Percentiles rank a stretch among this genome's conserved stretches.
Evolutionary conservation across 768 basidiomycete genomes (phyloP).

Genomic region (Stropharia rugosoannulata): DNA sequence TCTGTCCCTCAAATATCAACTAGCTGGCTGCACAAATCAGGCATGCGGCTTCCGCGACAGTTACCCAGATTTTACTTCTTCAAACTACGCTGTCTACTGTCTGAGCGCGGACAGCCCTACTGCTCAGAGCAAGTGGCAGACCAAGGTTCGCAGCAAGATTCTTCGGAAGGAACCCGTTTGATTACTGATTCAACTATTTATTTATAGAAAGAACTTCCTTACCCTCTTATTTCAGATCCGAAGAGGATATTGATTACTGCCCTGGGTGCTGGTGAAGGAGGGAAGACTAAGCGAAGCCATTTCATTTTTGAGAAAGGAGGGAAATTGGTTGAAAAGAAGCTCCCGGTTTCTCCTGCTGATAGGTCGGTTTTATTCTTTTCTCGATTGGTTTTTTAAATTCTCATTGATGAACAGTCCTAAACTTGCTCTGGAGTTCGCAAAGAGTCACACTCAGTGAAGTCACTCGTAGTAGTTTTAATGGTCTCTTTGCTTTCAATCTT

Average conservation of each 20-base stretch:
- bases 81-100: slow-evolving; percentile 78
- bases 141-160: slow-evolving; percentile 53
- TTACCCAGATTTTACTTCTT: slow-evolving; percentile 70
- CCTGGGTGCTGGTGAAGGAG: slow-evolving; percentile 77
- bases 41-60: slow-evolving; percentile 90
- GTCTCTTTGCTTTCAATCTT: slow-evolving; percentile 6
- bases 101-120: slow-evolving; percentile 75
- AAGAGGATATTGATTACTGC: slow-evolving; percentile 75
- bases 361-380: slow-evolving; percentile 45
- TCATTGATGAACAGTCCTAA: slow-evolving; percentile 42
- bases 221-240: slow-evolving; percentile 88
- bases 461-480: background rate
- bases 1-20: background rate
- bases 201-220: slow-evolving; percentile 77
- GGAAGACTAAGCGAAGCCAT: slow-evolving; percentile 88
- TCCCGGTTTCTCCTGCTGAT: slow-evolving; percentile 85
- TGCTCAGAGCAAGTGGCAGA: slow-evolving; percentile 83
- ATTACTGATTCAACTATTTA: background rate
- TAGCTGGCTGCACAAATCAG: slow-evolving; percentile 90
- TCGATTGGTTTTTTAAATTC: background rate
- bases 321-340: slow-evolving; percentile 79
- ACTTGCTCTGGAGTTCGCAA: slow-evolving; percentile 70
- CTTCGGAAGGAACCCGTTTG: background rate
- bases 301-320: slow-evolving; percentile 94
- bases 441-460: slow-evolving; percentile 30